Base-by-base conservation (phyloP, 2,329 filamentous ascomycete species). In the Beauveria varroae region DNA sequence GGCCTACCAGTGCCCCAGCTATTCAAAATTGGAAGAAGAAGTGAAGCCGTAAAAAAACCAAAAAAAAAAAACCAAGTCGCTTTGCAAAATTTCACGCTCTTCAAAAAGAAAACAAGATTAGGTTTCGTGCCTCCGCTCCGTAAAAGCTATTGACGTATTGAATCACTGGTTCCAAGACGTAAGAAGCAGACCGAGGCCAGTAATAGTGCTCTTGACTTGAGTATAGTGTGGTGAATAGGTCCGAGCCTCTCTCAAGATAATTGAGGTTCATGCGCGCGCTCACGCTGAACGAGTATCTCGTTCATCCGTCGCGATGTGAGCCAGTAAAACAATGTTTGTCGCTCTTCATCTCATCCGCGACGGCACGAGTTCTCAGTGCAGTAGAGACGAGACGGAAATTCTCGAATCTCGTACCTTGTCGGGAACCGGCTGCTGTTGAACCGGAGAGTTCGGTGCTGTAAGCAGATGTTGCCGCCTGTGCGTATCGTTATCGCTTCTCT, bases 361-460 rank as follows among this genome's bases (percentile, higher is more conserved):
- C 50, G 26, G 28, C 22, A 18, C 9, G 24, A 3, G 7, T 16
- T n/a, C 16, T 57, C 46, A 63, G 3, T 14, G 40, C 22, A 70
- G 49, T 18, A 70, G 65, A 47, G 68, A 51, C 9, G 67, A 62
- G 26, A 70, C 49, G 24, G 67, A 63, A 67, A 70, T 70, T 16
- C 68, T 62, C 0, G 68, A 65, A 22, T 69, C 30, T 67, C 64
- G 8, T 41, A 9, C 28, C 57, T 47, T 12, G 51, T 61, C 30
- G 53, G 50, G 12, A 24, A 22, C 5, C 43, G 63, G 58, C 20
- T 62, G 53, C 10, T 60, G 60, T 46, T 65, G 64, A 34, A 65
- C 56, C 10, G 69, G 69, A 22, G 69, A 71, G 58, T 65, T 71
- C 1, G 69, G 69, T 10, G 69, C 69, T 3, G 69, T 71, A 3